phyloP scores from a whole-genome alignment of 2,329 filamentous ascomycete species.

The Fusarium sp. region DNA sequence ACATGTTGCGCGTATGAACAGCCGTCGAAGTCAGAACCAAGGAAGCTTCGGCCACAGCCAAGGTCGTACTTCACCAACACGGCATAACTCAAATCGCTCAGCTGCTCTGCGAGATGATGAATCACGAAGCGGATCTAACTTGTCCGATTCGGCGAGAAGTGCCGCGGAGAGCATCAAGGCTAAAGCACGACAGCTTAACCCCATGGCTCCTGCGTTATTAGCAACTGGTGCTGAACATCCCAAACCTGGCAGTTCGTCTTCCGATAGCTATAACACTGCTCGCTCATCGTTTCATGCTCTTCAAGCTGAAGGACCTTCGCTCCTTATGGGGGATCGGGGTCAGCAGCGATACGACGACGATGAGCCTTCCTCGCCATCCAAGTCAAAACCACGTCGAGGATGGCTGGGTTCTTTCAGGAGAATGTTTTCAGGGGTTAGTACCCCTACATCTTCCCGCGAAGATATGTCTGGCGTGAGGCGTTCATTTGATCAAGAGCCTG shows the following conservation, averaged over 20 bases:
- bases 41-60: conserved; percentile 29
- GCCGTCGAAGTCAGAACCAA: conserved; percentile 37
- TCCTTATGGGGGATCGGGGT: conserved; percentile 54
- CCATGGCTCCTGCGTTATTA: conserved; percentile 46
- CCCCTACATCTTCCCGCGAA: conserved; percentile 44
- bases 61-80: conserved; percentile 54
- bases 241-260: conserved; percentile 55
- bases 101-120: conserved; percentile 57
- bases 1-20: conserved; percentile 59
- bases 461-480: conserved; percentile 46
- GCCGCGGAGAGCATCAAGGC: conserved; percentile 55
- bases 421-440: conserved; percentile 64
- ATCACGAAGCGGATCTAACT: conserved; percentile 65
- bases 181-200: conserved; percentile 50
- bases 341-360: conserved; percentile 50
- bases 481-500: conserved; percentile 49
- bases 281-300: conserved; percentile 63
- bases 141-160: conserved; percentile 65
- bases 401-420: conserved; percentile 77
- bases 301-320: conserved; percentile 63
- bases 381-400: conserved; percentile 65
- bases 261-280: conserved; percentile 64
- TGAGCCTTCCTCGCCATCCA: conserved; percentile 65
- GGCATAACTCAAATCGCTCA: conserved; percentile 52
- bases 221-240: conserved; percentile 44